These are phyloP conservation scores for Mycena kentingensis DNA, from an alignment of 768 basidiomycete genomes.

Conservation along the genomic window DNA sequence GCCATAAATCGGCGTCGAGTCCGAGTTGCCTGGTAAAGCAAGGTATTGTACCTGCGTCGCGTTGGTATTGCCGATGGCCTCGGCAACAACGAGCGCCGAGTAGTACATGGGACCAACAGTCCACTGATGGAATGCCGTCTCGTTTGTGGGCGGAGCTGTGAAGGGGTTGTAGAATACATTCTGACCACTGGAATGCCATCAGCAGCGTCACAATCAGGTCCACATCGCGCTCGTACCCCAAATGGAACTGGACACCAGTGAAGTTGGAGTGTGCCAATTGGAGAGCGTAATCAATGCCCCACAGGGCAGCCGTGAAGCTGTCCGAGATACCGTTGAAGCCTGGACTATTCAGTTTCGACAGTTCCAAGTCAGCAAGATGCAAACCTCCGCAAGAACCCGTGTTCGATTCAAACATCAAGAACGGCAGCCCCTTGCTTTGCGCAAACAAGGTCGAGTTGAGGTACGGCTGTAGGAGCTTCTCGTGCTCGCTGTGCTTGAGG, in stretches of 20 bases:
- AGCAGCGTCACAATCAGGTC: too few species aligned
- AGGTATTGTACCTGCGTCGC: slow-evolving; percentile 46
- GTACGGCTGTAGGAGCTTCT: slow-evolving; percentile 39
- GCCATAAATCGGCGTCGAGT: slow-evolving; percentile 49
- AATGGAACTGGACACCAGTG: slow-evolving; percentile 36
- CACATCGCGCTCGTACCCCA: too few species aligned
- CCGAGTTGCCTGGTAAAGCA: slow-evolving; percentile 30
- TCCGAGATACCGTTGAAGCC: slow-evolving; percentile 54
- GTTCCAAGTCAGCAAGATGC: slow-evolving; percentile 35
- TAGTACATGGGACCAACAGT: slow-evolving; percentile 49
- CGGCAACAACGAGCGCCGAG: slow-evolving; percentile 46
- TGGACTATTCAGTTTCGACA: slow-evolving; percentile 41
- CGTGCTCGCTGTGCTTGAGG: slow-evolving; percentile 44
- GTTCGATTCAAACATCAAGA: slow-evolving; percentile 54
- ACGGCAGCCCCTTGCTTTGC: slow-evolving; percentile 36
- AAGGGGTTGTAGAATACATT: slow-evolving; percentile 49
- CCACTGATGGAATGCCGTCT: neutral
- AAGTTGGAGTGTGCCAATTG: slow-evolving; percentile 46
- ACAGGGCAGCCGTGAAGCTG: slow-evolving; percentile 51
- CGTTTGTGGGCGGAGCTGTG: neutral
- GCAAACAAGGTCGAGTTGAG: slow-evolving; percentile 37
- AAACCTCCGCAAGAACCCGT: neutral
- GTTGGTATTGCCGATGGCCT: slow-evolving; percentile 40
- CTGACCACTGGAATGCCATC: too few species aligned
- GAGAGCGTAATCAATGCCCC: slow-evolving; percentile 52